Evolutionary conservation across 2,329 filamentous ascomycete genomes (phyloP), one percentile per base, ranked within the genome.

Genomic region (Ascochyta fabae): DNA sequence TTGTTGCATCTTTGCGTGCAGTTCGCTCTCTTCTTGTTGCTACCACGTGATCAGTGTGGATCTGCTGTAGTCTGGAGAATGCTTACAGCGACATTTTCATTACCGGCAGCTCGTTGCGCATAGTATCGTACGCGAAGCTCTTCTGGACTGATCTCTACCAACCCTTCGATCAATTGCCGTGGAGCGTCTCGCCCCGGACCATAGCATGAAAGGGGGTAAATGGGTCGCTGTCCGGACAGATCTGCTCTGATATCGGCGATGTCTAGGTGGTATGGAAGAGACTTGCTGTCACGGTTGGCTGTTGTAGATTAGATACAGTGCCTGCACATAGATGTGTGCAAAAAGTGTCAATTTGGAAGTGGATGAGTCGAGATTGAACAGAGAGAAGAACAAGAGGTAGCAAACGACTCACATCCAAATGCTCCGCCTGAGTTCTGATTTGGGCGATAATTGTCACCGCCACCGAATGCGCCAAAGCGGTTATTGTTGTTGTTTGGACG

Each of bases 131-230:
- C 72, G 45, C 92, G 85, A 72, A 96, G 84, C 76, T 98, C 94
- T 74, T 98, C 94, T 36, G 90, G 89, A 68, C 92, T 96, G 73
- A 92, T 89, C 74, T 98, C 94, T 16, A 92, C 84, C 6, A 85
- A 81, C 1, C 92, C 92, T 48, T 92, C 92, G 67, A 96, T 93
- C 1, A 97, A 82, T 75, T 96, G 92, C 16, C 86, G 86, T 0
- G 93, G 93, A 1, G 89, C 86, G 65, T 92, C 85, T 66, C 81
- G 83, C 4, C 89, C 89, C 0, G 93, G 92, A 0, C 88, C 91
- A 74, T 96, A 98, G 22, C 89, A 84, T 1, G 93, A 96, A 23
- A 97, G 83, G 4, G 95, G 88, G 90, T 93, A 98, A 80, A 85
- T 78, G 16, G 94, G 94, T 8, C 84, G 83, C 57, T 95, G 91